Percentiles rank a stretch among this genome's conserved stretches.
Evolutionary conservation across 1,139 yeast genomes (phyloP).

Genomic region (Nakaseomyces delphensis): DNA sequence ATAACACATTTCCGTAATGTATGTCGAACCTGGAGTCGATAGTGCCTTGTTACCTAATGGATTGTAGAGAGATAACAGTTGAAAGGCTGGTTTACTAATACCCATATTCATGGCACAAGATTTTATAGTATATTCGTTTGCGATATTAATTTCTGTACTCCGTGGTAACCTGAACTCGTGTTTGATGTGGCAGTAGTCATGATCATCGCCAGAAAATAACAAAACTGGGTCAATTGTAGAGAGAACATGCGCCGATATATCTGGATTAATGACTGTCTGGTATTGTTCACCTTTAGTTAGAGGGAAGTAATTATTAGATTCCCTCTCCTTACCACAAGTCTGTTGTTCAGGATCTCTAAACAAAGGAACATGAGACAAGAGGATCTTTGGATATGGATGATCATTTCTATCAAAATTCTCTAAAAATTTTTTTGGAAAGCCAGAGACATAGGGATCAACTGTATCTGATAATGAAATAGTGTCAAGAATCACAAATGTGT

Average conservation of each 20-base stretch:
- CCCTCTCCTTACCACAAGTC: slow-evolving; percentile 62
- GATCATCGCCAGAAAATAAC: slow-evolving; percentile 90
- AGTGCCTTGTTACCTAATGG: slow-evolving; percentile 24
- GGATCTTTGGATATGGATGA: slow-evolving; percentile 50
- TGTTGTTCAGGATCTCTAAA: slow-evolving; percentile 47
- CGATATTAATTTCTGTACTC: slow-evolving; percentile 31
- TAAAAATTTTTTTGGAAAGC: slow-evolving; percentile 35
- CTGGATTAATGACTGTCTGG: slow-evolving; percentile 62
- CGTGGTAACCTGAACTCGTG: slow-evolving; percentile 39
- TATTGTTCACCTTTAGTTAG: slow-evolving; percentile 66
- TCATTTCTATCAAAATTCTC: slow-evolving; percentile 22
- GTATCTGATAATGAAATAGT: slow-evolving; percentile 66
- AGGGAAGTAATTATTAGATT: slow-evolving; percentile 55
- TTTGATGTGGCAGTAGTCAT: slow-evolving; percentile 78
- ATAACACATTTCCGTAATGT: slow-evolving; percentile 40
- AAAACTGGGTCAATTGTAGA: slow-evolving; percentile 51
- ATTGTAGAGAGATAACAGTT: slow-evolving; percentile 63
- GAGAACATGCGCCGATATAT: slow-evolving; percentile 50
- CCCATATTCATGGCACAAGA: slow-evolving; percentile 93
- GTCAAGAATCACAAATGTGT: slow-evolving; percentile 68
- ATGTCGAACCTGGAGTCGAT: slow-evolving; percentile 15
- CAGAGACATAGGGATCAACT: slow-evolving; percentile 36
- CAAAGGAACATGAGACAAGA: slow-evolving; percentile 75
- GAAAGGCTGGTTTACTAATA: slow-evolving; percentile 73
- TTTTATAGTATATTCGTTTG: slow-evolving; percentile 79